phyloP scores from a whole-genome alignment of 257 asterid species.

The Eustoma russellianum region DNA sequence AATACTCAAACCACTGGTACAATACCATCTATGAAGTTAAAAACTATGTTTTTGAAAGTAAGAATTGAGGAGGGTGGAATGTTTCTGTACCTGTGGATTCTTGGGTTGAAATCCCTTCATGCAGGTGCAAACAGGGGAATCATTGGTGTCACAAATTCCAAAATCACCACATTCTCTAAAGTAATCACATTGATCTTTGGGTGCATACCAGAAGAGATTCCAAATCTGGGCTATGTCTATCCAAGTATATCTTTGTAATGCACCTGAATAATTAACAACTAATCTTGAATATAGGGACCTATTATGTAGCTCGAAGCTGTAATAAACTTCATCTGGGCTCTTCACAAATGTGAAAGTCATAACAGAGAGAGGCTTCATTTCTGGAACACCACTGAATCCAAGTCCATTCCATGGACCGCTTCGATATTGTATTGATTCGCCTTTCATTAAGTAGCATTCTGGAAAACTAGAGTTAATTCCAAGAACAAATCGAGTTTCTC shows the following conservation, averaged over 20 bases:
- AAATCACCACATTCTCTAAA: constrained; percentile 60
- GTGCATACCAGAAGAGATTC: constrained; percentile 74
- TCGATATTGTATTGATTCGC: constrained; percentile 23
- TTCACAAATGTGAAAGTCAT: constrained; percentile 34
- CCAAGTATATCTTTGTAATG: constrained; percentile 55
- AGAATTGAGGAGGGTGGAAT: too few species aligned
- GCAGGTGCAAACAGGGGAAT: constrained; percentile 70
- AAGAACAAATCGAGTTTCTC: constrained; percentile 59
- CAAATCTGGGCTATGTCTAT: constrained; percentile 39
- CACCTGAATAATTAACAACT: constrained; percentile 21
- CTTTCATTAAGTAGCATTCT: constrained; percentile 30
- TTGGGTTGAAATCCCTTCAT: constrained; percentile 51
- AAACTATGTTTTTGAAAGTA: too few species aligned
- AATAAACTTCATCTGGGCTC: constrained; percentile 27
- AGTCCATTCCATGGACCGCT: constrained; percentile 95
- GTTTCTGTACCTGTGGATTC: constrained; percentile 20
- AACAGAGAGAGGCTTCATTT: constrained; percentile 45
- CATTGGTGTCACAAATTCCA: constrained; percentile 66
- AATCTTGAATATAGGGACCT: constrained; percentile 49
- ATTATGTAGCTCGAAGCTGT: constrained; percentile 33
- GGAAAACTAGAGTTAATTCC: constrained; percentile 46
- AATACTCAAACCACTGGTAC: too few species aligned
- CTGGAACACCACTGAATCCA: constrained; percentile 85
- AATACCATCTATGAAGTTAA: too few species aligned
- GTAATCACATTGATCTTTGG: constrained; percentile 69